Conservation (phyloP, 2,329 filamentous ascomycete genomes). For the Aspergillus ruber region DNA sequence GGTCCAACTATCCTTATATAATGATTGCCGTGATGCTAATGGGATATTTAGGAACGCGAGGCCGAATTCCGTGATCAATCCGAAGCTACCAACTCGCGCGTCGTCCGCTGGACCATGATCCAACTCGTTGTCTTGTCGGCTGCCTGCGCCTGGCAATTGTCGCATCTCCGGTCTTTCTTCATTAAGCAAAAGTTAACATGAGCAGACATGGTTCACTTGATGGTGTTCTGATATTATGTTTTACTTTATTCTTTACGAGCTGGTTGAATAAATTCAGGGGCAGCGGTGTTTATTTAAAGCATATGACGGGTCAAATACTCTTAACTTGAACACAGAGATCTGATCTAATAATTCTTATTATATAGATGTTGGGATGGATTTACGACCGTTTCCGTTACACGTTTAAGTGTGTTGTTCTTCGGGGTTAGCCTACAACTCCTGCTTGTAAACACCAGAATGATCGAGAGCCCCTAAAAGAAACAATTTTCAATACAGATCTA, state of each 20-base stretch:
- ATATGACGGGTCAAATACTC: too few relatives aligned
- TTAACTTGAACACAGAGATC: too few relatives aligned
- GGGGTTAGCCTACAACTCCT: too few relatives aligned
- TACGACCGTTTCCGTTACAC: slow-evolving; percentile 13
- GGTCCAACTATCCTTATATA: neutral
- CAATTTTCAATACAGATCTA: too few relatives aligned
- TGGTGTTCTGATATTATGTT: slow-evolving; percentile 12
- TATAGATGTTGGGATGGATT: slow-evolving; percentile 22
- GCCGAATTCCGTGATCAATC: slow-evolving; percentile 98
- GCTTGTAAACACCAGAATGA: too few relatives aligned
- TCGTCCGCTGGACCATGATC: slow-evolving; percentile 88
- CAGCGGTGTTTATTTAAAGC: neutral
- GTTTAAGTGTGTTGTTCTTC: too few relatives aligned
- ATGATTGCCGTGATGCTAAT: neutral
- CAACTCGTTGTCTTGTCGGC: slow-evolving; percentile 77
- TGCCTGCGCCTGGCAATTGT: slow-evolving; percentile 95
- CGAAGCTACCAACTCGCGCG: slow-evolving; percentile 82
- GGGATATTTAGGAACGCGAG: slow-evolving; percentile 69
- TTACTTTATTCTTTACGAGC: slow-evolving; percentile 5
- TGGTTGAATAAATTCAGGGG: neutral
- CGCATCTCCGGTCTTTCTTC: slow-evolving; percentile 93
- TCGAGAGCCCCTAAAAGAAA: neutral
- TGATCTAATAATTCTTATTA: neutral
- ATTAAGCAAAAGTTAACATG: slow-evolving; percentile 99
- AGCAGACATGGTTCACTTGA: slow-evolving; percentile 10